Percentiles rank a stretch among this genome's conserved stretches.
Evolutionary conservation across 108 stramenopile species (phyloP).

Genomic region (Epithemia pelagica): DNA sequence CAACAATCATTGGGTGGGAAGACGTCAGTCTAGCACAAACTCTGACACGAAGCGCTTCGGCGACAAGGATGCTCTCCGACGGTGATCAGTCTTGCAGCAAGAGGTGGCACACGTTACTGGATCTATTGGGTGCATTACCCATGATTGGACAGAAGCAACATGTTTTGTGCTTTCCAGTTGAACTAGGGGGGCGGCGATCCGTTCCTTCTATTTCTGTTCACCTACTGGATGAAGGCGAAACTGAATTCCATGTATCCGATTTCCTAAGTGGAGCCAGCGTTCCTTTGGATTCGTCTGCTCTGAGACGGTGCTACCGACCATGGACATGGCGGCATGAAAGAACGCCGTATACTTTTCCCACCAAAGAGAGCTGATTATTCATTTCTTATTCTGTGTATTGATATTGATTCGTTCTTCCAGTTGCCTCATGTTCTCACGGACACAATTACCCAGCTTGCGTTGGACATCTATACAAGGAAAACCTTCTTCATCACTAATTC

Average conservation of each 20-base stretch:
- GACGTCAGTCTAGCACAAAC: background rate
- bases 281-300: background rate
- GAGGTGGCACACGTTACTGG: background rate
- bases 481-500: background rate
- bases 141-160: background rate
- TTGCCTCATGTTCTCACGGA: conserved; percentile 11
- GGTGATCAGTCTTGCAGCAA: background rate
- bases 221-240: background rate
- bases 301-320: background rate
- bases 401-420: conserved; percentile 21
- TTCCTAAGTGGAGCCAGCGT: background rate
- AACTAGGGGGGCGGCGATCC: background rate
- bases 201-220: background rate
- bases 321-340: background rate
- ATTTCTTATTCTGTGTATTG: background rate
- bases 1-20: background rate
- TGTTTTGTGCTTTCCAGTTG: background rate
- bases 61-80: background rate
- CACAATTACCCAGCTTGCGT: conserved; percentile 23
- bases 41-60: background rate
- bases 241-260: background rate
- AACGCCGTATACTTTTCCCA: background rate
- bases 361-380: background rate
- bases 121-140: background rate
- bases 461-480: conserved; percentile 27